Evolutionary conservation across 306 rosid genomes (phyloP).

Genomic region (Arachis hypogaea): DNA sequence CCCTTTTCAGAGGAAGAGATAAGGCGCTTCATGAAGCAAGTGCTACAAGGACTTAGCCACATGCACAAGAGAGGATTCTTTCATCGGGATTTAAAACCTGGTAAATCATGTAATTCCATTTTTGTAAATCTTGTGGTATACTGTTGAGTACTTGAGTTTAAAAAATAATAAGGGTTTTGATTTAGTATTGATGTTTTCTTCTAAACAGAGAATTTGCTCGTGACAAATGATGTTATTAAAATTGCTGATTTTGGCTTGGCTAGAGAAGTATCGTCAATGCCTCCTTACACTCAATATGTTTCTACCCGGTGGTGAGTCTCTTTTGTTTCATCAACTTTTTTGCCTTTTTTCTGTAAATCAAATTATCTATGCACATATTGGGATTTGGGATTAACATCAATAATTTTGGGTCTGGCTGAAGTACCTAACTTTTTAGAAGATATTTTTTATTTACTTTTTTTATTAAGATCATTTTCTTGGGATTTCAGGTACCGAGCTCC

Average conservation of each 20-base stretch:
- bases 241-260: conserved; percentile 93
- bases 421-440: conserved; percentile 9
- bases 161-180: conserved; percentile 22
- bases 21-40: conserved; percentile 68
- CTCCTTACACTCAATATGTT: conserved; percentile 93
- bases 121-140: conserved; percentile 19
- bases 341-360: conserved; percentile 14
- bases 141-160: conserved; percentile 15
- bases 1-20: conserved; percentile 80
- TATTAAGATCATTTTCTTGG: conserved; percentile 28
- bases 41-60: conserved; percentile 72
- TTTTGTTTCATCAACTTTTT: conserved; percentile 23
- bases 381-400: conserved; percentile 3
- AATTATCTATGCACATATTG: neutral
- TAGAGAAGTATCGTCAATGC: conserved; percentile 80
- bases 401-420: conserved; percentile 1
- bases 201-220: conserved; percentile 77
- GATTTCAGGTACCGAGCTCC: conserved; percentile 85
- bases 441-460: conserved; percentile 10
- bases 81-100: conserved; percentile 89
- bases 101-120: conserved; percentile 42
- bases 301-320: conserved; percentile 91
- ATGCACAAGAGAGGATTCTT: conserved; percentile 77
- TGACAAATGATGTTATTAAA: conserved; percentile 72
- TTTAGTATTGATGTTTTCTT: conserved; percentile 25